phyloP scores from a whole-genome alignment of 805 yeast species.

The Suhomyces pyralidae region DNA sequence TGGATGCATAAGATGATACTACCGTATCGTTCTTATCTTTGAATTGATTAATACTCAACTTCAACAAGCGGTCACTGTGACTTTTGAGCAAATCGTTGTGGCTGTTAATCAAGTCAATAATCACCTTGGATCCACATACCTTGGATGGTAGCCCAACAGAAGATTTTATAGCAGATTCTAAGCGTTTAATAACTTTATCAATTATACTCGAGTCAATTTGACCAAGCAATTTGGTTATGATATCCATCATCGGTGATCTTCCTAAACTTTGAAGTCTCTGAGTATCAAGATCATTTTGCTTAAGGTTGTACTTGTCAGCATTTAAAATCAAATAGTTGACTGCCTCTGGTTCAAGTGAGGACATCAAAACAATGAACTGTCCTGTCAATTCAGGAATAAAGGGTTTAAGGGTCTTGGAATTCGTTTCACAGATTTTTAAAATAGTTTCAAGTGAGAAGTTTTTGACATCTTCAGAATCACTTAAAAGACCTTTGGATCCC shows the following conservation, averaged over 20 bases:
- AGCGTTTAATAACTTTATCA: constrained; percentile 45
- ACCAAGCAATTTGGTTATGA: constrained; percentile 69
- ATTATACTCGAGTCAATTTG: constrained; percentile 49
- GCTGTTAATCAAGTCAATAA: constrained; percentile 61
- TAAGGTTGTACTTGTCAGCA: constrained; percentile 82
- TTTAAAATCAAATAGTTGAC: constrained; percentile 81
- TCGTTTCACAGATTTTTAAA: constrained; percentile 63
- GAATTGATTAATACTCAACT: constrained; percentile 55
- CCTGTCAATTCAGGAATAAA: constrained; percentile 67
- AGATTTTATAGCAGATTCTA: constrained; percentile 56
- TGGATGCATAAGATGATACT: constrained; percentile 69
- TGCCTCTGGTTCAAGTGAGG: constrained; percentile 88
- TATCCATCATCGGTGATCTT: constrained; percentile 84
- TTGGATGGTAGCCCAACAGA: constrained; percentile 91
- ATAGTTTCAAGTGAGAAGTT: constrained; percentile 72
- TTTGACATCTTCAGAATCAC: constrained; percentile 83
- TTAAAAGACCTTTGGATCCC: constrained; percentile 74
- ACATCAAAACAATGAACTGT: constrained; percentile 68
- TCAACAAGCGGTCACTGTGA: constrained; percentile 62
- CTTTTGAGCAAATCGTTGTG: constrained; percentile 45
- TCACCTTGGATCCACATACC: constrained; percentile 73
- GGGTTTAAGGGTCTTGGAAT: constrained; percentile 58
- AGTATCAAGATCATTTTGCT: constrained; percentile 70
- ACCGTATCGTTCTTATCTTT: constrained; percentile 72
- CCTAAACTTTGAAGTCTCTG: constrained; percentile 71